These are phyloP conservation scores for Alternaria sp. DNA, from an alignment of 2,329 filamentous ascomycete genomes.

Conservation along the genomic window DNA sequence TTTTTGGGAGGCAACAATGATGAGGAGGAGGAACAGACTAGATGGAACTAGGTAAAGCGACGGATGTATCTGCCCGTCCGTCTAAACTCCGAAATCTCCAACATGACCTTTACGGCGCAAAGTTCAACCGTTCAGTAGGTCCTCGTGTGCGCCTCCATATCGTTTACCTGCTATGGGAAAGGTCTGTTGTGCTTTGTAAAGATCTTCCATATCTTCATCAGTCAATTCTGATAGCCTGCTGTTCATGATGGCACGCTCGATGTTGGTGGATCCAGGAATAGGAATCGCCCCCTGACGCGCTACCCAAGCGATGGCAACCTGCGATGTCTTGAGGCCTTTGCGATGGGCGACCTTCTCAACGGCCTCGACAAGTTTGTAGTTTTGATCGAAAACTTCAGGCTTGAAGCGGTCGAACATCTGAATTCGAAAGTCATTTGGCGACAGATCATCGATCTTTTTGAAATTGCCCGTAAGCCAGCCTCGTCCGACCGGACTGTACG, in stretches of 20 bases:
- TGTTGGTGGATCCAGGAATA: slow-evolving; percentile 68
- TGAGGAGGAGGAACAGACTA: neutral
- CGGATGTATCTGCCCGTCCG: slow-evolving; percentile 1
- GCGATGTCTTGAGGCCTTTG: slow-evolving; percentile 65
- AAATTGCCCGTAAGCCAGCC: slow-evolving; percentile 56
- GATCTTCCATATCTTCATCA: no score
- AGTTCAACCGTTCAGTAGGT: slow-evolving; percentile 14
- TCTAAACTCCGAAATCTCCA: slow-evolving; percentile 3
- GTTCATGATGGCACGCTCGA: slow-evolving; percentile 53
- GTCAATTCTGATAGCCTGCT: no score
- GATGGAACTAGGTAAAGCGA: neutral
- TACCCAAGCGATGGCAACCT: slow-evolving; percentile 71
- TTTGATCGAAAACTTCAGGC: slow-evolving; percentile 66
- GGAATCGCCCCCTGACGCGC: slow-evolving; percentile 64
- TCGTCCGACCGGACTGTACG: slow-evolving; percentile 71
- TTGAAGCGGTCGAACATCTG: slow-evolving; percentile 65
- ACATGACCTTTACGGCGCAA: neutral
- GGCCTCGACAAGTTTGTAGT: slow-evolving; percentile 67
- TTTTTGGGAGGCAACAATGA: neutral
- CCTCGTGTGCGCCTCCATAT: slow-evolving; percentile 20
- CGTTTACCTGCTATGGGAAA: slow-evolving; percentile 18
- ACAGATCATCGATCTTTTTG: slow-evolving; percentile 61
- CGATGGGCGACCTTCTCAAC: slow-evolving; percentile 66
- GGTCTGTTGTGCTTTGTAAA: no score
- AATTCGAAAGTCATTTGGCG: slow-evolving; percentile 57